Base-by-base conservation (phyloP, 345 rosid species). In the Hypericum perforatum region DNA sequence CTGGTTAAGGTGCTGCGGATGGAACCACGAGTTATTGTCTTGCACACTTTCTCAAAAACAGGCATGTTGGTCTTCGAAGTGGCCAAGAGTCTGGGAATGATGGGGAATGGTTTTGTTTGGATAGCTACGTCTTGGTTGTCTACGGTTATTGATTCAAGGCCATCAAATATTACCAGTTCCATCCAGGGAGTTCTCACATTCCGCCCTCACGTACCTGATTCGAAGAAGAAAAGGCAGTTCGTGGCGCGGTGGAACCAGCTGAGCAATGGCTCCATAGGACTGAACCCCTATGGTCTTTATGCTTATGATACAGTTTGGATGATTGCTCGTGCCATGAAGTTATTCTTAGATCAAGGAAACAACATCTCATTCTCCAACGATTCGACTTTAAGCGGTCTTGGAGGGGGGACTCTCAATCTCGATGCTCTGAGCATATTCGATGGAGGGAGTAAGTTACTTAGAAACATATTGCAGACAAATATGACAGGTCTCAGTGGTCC, bases 271-370 rank as follows among this genome's bases (percentile, higher is more conserved):
- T 73, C 86, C 46, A 53, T 82, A 6, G 95, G 89, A 59, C 55
- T 85, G 49, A 87, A 85, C 49, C 84, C 92, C 39, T 81, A 75
- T 60, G 96, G 80, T 47, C 66, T 91, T 8, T 87, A 85, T 47
- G 95, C 95, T 10, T 91, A 87, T 65, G 96, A 91, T 56, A 81
- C 96, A 11, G 96, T 91, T 38, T 85, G 96, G 98, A 78, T 82
- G 60, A 63, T 91, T 58, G 98, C 96, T 65, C 70, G 45, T 57
- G 92, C 96, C n/a, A 49, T 85, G 22, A 87, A 81, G 63, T 43
- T 29, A 43, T 81, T 87, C 57, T 54, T 91, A 2, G 84, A 81
- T 63, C 80, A 71, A 10, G 86, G 96, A 38, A 74, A 76, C 55
- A 71, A 53, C 73, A 81, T 91, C 52, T 74, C 92, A 6, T 91